A percentile compares a stretch with the other conserved stretches of the same genome.
Evolutionary conservation across 139 green algal species (phyloP).

Genomic region (Chlamydomonas sp.): DNA sequence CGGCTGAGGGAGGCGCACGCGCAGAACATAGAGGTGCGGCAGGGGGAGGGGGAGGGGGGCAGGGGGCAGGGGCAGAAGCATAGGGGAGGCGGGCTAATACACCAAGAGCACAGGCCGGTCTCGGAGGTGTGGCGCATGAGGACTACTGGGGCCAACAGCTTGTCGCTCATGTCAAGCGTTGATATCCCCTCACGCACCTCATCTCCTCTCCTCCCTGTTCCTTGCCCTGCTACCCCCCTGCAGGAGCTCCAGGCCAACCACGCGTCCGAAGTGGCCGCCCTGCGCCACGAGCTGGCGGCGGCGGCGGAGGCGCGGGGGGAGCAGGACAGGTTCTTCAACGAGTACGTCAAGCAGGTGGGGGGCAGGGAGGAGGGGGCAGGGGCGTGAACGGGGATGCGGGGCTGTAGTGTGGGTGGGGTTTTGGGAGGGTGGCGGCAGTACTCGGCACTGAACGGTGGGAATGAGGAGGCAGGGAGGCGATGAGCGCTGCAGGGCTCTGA

Average conservation of each 20-base stretch:
- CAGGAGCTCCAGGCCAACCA: slow-evolving; percentile 1
- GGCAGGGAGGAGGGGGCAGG: not conserved
- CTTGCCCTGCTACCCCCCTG: not conserved
- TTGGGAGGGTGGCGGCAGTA: too few species aligned
- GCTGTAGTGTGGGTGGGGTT: too few species aligned
- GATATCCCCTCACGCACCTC: not conserved
- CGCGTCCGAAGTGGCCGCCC: not conserved
- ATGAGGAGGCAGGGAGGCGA: not conserved
- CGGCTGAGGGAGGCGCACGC: slow-evolving; percentile 19
- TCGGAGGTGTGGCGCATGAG: not conserved
- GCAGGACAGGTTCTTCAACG: slow-evolving; percentile 42
- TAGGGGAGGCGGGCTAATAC: not conserved
- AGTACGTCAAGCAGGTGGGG: slow-evolving; percentile 50
- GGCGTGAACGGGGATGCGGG: not conserved
- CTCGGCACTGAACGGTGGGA: too few species aligned
- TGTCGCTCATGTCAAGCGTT: not conserved
- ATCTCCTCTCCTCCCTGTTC: not conserved
- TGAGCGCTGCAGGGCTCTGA: not conserved
- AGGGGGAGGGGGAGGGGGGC: not conserved
- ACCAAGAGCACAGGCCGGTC: too few species aligned
- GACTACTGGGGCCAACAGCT: not conserved
- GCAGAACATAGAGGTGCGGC: slow-evolving; percentile 32
- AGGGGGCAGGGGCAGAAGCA: not conserved
- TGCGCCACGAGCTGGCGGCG: not conserved
- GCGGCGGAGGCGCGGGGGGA: not conserved